These are phyloP conservation scores for Myxozyma mucilagina DNA, from an alignment of 805 yeast species.

Conservation along the genomic window DNA sequence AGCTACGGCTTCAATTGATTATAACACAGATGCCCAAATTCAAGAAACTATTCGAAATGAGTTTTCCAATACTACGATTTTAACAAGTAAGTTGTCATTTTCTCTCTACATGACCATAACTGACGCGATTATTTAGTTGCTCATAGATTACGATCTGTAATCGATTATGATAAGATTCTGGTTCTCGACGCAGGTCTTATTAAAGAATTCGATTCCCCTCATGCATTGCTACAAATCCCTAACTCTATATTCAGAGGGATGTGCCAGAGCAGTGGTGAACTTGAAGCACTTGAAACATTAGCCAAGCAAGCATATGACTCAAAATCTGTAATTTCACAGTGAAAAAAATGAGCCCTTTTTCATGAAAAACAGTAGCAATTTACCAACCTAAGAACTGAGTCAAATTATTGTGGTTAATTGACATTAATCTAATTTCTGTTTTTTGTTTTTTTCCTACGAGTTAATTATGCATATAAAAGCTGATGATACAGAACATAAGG, in stretches of 20 bases:
- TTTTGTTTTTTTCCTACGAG: too few relatives aligned
- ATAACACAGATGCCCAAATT: constrained; percentile 76
- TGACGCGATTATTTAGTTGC: constrained; percentile 48
- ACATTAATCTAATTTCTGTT: too few relatives aligned
- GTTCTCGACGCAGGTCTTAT: constrained; percentile 80
- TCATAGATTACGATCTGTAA: constrained; percentile 73
- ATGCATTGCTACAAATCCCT: constrained; percentile 52
- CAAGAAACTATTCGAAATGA: constrained; percentile 71
- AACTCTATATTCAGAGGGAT: constrained; percentile 64
- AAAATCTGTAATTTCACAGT: too few relatives aligned
- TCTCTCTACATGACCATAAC: background rate
- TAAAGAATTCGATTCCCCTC: constrained; percentile 72
- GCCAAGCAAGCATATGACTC: constrained; percentile 52
- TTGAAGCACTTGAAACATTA: constrained; percentile 67
- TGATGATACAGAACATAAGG: too few relatives aligned
- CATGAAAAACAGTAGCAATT: too few relatives aligned
- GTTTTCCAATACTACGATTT: constrained; percentile 66
- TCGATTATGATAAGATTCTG: constrained; percentile 70
- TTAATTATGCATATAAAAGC: too few relatives aligned
- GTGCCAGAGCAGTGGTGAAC: constrained; percentile 89
- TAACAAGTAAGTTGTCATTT: constrained; percentile 54
- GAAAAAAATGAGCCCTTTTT: too few relatives aligned
- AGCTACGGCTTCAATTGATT: constrained; percentile 71
- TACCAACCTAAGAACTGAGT: too few relatives aligned
- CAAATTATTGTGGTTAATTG: too few relatives aligned